Evolutionary conservation across 108 stramenopile species (phyloP).

Genomic region (Cyclotella kingstonii): DNA sequence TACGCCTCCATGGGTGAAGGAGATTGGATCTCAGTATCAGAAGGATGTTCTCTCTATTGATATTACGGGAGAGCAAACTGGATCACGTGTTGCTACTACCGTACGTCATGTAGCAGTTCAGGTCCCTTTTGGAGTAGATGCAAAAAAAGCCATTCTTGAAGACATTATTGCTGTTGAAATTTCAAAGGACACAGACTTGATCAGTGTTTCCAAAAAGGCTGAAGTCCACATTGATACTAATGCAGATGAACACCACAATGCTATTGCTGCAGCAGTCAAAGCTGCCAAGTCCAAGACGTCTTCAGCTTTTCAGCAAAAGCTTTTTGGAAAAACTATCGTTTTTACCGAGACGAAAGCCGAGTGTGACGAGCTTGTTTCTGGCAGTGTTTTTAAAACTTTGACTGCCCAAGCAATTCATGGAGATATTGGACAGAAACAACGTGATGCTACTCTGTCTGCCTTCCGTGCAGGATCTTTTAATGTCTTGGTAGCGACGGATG

Average conservation of each 20-base stretch:
- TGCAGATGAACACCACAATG: constrained; percentile 69
- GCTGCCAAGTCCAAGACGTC: constrained; percentile 60
- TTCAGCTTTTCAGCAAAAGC: constrained; percentile 86
- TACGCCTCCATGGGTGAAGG: constrained; percentile 93
- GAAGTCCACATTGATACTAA: constrained; percentile 42
- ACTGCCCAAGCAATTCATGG: constrained; percentile 96
- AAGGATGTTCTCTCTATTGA: constrained; percentile 88
- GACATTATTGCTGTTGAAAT: constrained; percentile 94
- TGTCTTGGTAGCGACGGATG: constrained; percentile 99
- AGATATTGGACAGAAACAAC: constrained; percentile 98
- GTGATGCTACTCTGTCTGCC: constrained; percentile 93
- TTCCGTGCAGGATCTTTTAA: constrained; percentile 94
- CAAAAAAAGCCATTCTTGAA: constrained; percentile 71
- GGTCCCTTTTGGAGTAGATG: constrained; percentile 81
- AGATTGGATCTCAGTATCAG: constrained; percentile 90
- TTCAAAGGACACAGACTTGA: constrained; percentile 66
- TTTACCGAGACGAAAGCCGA: constrained; percentile 96
- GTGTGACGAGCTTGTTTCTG: constrained; percentile 90
- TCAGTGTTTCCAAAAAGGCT: constrained; percentile 21
- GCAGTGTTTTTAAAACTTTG: constrained; percentile 83
- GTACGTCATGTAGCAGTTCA: constrained; percentile 94
- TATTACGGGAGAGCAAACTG: constrained; percentile 73
- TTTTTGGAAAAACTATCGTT: constrained; percentile 96
- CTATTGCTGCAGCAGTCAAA: constrained; percentile 86
- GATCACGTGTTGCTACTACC: constrained; percentile 90